A percentile compares a stretch with the other conserved stretches of the same genome.
Evolutionary conservation across 805 yeast genomes (phyloP).

Genomic region (Candida khao-thaluensis): DNA sequence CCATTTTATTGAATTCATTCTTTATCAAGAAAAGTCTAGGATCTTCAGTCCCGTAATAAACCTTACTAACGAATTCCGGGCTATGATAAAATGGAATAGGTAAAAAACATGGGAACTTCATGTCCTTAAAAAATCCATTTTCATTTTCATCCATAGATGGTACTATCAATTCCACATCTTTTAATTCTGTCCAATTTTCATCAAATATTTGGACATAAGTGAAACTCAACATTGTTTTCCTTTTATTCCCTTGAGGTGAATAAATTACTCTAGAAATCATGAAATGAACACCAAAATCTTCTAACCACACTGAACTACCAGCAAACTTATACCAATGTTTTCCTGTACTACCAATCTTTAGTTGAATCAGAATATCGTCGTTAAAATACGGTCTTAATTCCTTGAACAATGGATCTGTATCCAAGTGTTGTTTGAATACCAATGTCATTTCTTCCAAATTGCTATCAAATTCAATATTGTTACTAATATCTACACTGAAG

Average conservation of each 20-base stretch:
- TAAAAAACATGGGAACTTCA: constrained; percentile 26
- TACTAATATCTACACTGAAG: constrained; percentile 11
- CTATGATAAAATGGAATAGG: constrained; percentile 33
- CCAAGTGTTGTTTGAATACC: constrained; percentile 10
- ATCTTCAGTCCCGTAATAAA: constrained; percentile 48
- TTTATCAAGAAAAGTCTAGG: constrained; percentile 42
- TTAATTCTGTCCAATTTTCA: constrained; percentile 45
- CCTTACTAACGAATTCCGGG: constrained; percentile 19
- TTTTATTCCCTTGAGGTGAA: constrained; percentile 26
- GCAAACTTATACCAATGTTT: constrained; percentile 47
- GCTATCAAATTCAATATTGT: constrained; percentile 9
- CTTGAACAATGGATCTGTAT: constrained; percentile 13
- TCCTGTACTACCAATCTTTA: constrained; percentile 18
- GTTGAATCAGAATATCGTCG: constrained; percentile 20
- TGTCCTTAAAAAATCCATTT: constrained; percentile 4
- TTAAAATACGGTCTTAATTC: constrained; percentile 28
- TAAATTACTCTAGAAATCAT: constrained; percentile 46
- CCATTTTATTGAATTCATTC: constrained; percentile 35
- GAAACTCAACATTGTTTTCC: constrained; percentile 39
- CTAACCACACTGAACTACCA: constrained; percentile 53
- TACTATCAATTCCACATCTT: constrained; percentile 21
- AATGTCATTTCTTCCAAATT: constrained; percentile 10
- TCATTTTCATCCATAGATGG: constrained; percentile 17
- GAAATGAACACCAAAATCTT: constrained; percentile 47
- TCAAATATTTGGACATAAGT: constrained; percentile 47